Evolutionary conservation across 352 stramenopile genomes (phyloP), one percentile per base, ranked within the genome.

Genomic region (Peronospora destructor): DNA sequence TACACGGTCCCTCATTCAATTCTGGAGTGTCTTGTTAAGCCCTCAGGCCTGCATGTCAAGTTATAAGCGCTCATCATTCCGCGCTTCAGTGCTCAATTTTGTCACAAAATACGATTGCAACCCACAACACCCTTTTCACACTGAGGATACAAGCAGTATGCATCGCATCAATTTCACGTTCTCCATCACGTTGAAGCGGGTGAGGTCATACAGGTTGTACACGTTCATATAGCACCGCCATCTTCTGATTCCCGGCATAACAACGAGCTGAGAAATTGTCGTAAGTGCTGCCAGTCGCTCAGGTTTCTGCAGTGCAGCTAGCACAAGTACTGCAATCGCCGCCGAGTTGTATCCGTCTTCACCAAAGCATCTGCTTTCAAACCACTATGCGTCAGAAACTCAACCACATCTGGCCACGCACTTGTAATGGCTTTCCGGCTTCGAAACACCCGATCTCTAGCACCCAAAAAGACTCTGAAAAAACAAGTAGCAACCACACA

Each of bases 271-370:
- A n/a, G n/a, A n/a, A n/a, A n/a, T n/a, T n/a, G n/a, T n/a, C 12
- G 69, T 30, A 25, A 73, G 49, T 9, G 48, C 50, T 19, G 28
- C 35, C 3, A 64, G 42, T 28, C 33, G 45, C 16, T 58, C 41
- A 11, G 43, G 43, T 1, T 48, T 49, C 34, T 47, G 56, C 6
- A 13, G 46, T 6, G 45, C 49, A 2, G 61, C 68, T 8, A 85
- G 48, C 4, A 70, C 61, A 16, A 84, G 58, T 12, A 68, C 63
- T 17, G 76, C 73, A 30, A 87, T 66, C 0, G 65, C 74, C 21
- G 82, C 61, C 0, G 71, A 67, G 44, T 84, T 87, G 60, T 90
- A 87, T 14, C 74, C 73, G 44, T 87, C 76, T 54, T 87, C 74
- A 43, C n/a, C n/a, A n/a, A n/a, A n/a, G n/a, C n/a, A n/a, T n/a